phyloP scores from a whole-genome alignment of 257 asterid species.

The Orobanche coerulescens region DNA sequence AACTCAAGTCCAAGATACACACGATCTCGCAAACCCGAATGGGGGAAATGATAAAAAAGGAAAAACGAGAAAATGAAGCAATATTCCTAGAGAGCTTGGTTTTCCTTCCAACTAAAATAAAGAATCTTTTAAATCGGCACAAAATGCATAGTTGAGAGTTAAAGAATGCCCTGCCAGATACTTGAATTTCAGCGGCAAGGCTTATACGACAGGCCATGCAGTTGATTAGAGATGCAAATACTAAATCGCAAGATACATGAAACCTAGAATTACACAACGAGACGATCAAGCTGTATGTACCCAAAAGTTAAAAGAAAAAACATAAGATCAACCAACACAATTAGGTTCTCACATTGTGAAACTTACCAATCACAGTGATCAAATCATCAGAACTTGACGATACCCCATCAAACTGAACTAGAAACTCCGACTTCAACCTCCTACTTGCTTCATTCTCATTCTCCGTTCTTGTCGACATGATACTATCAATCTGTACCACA shows the following conservation, averaged over 20 bases:
- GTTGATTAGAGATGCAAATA: slow-evolving; percentile 7
- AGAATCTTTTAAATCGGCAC: neutral
- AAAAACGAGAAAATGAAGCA: neutral
- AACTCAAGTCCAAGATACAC: neutral
- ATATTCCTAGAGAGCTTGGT: neutral
- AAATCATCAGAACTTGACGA: slow-evolving; percentile 76
- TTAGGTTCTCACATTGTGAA: slow-evolving; percentile 15
- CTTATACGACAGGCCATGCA: neutral
- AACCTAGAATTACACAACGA: slow-evolving; percentile 11
- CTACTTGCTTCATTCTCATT: slow-evolving; percentile 97
- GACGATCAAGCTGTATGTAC: slow-evolving; percentile 11
- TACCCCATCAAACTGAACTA: slow-evolving; percentile 96
- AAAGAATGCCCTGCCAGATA: neutral
- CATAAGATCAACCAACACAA: slow-evolving; percentile 15
- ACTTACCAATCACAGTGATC: slow-evolving; percentile 84
- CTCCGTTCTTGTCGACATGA: slow-evolving; percentile 90
- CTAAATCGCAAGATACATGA: slow-evolving; percentile 5
- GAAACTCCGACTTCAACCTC: slow-evolving; percentile 92
- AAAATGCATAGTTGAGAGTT: neutral
- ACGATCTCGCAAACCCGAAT: neutral
- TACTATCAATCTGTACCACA: slow-evolving; percentile 78
- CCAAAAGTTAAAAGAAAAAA: neutral
- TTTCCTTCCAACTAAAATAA: neutral
- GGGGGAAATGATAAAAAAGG: no score
- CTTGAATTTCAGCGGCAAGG: neutral